phyloP scores from a whole-genome alignment of 257 asterid species.

The Nicotiana tomentosiformis region DNA sequence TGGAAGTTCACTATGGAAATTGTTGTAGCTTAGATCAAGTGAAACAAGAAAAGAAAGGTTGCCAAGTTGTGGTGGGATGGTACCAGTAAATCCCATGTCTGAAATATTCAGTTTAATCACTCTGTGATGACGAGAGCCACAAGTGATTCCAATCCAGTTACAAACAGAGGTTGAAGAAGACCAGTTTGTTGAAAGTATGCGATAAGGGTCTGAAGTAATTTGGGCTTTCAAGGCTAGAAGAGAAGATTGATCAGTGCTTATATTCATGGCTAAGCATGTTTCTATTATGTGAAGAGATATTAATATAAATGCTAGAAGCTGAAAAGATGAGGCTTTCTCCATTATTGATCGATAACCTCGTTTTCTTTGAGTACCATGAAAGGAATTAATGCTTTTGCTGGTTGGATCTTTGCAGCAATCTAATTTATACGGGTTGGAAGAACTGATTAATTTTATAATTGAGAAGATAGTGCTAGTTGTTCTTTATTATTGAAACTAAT shows the following conservation, averaged over 20 bases:
- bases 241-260: slow-evolving; percentile 25
- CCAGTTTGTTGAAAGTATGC: slow-evolving; percentile 19
- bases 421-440: background rate
- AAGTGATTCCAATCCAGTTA: slow-evolving; percentile 29
- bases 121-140: slow-evolving; percentile 25
- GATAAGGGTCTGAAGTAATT: background rate
- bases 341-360: background rate
- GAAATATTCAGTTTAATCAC: slow-evolving; percentile 21
- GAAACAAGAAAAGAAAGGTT: slow-evolving; percentile 30
- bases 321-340: background rate
- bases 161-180: slow-evolving; percentile 17
- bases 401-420: background rate
- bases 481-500: background rate
- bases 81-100: slow-evolving; percentile 21
- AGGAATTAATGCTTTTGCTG: too few species aligned
- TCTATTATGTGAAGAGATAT: background rate
- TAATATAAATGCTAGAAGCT: background rate
- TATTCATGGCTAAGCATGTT: slow-evolving; percentile 4
- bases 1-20: slow-evolving; percentile 20
- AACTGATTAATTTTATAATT: too few species aligned
- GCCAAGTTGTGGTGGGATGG: slow-evolving; percentile 27
- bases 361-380: background rate
- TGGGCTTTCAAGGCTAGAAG: slow-evolving; percentile 22
- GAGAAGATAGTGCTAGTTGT: too few species aligned
- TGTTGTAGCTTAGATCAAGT: slow-evolving; percentile 22